Evolutionary conservation across 163 green algal species (phyloP).

Genomic region (Prototheca stagnorum): DNA sequence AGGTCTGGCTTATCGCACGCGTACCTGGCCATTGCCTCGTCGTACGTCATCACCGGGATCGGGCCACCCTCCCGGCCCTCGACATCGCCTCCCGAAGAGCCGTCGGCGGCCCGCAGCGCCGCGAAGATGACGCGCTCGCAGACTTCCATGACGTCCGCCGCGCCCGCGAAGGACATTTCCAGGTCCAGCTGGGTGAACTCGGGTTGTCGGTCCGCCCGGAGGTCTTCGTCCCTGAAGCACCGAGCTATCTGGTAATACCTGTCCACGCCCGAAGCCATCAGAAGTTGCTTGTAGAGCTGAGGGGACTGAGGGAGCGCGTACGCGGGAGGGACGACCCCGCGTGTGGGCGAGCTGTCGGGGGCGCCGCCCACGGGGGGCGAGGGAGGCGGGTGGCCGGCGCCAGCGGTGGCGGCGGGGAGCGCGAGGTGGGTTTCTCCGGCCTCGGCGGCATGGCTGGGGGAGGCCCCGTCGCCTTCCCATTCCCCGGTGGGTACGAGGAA

Average conservation of each 20-base stretch:
- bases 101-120: neutral
- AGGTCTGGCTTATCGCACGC: conserved; percentile 87
- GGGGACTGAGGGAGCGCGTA: conserved; percentile 94
- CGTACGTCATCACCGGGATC: conserved; percentile 58
- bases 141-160: conserved; percentile 61
- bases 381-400: too few species aligned
- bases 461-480: too few species aligned
- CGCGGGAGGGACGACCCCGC: too few species aligned
- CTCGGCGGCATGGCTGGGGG: too few species aligned
- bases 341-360: too few species aligned
- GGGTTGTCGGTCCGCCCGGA: conserved; percentile 84
- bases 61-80: conserved; percentile 7
- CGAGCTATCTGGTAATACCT: conserved; percentile 88
- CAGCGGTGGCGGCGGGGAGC: too few species aligned
- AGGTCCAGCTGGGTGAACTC: conserved; percentile 99
- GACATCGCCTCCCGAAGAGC: neutral
- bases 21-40: conserved; percentile 70
- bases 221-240: conserved; percentile 93
- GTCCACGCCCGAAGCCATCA: conserved; percentile 90
- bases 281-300: conserved; percentile 98
- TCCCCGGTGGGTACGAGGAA: conserved; percentile 70
- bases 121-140: conserved; percentile 61
- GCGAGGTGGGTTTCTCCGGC: too few species aligned
- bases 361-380: too few species aligned
- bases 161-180: conserved; percentile 81